Evolutionary conservation across 2,329 filamentous ascomycete species (phyloP), one percentile per base, ranked within the genome.

Genomic region (Talaromyces albobiverticillius): DNA sequence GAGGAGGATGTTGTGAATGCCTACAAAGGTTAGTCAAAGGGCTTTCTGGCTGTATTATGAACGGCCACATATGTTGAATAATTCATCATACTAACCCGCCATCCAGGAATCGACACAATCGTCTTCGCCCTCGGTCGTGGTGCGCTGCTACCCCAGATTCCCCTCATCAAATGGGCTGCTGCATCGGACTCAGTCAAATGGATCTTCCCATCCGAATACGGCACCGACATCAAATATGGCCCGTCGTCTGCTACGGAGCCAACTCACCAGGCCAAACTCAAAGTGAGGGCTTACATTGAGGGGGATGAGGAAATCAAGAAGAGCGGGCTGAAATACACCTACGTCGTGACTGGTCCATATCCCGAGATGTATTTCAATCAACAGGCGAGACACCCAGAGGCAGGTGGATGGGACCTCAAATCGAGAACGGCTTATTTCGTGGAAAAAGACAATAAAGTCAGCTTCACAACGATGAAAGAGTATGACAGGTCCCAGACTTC

Each of bases 401-500:
- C 75, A 0, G 86, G 87, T 2, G 79, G 79, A 0, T 90, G 83
- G 61, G 79, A 89, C 62, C 72, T 81, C 1, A 70, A 74, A 56
- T 72, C 64, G 2, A 84, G 80, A 63, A 80, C 75, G 54, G 87
- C 87, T 0, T 74, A 81, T 2, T 64, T 91, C 13, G 64, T 89
- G 18, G 86, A 58, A 57, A 86, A 85, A 0, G 72, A 83, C 34
- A 83, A 79, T 18, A 78, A 74, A 56, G 77, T 90, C 57, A 85
- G 83, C 32, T 81, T 91, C 61, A 89, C 85, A 2, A 87, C 83
- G 2, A 88, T 88, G 82, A 73, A 76, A 20, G 88, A 91, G 85
- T 87, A 71, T 72, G 82, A 76, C 18, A 46, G 6, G 34, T 55
- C 29, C 14, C 32, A 40, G 6, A 18, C 32, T 23, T 36, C 4